Evolutionary conservation across 1,139 yeast species (phyloP).

Genomic region (Yamadazyma conglobata): DNA sequence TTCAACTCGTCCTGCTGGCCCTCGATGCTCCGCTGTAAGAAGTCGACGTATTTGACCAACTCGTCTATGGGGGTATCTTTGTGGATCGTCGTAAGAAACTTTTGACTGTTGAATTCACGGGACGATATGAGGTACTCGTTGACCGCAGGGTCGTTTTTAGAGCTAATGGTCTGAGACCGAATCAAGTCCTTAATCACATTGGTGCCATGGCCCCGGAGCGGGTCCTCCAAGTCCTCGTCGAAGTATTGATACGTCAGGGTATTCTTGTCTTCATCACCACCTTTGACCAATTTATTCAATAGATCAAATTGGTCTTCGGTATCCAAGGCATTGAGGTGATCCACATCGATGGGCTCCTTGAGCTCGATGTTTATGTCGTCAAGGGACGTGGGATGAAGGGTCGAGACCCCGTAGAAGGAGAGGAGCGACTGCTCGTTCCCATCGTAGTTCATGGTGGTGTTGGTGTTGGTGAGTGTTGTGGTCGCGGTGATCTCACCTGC

Average conservation of each 20-base stretch:
- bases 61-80: conserved; percentile 65
- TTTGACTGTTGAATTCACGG: conserved; percentile 66
- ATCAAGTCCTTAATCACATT: conserved; percentile 43
- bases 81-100: conserved; percentile 69
- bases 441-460: conserved; percentile 28
- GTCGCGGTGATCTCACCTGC: no score
- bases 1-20: conserved; percentile 66
- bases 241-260: conserved; percentile 8
- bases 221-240: conserved; percentile 42
- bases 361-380: conserved; percentile 20
- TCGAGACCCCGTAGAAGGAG: conserved; percentile 25
- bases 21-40: conserved; percentile 58
- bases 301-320: conserved; percentile 31
- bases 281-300: conserved; percentile 23
- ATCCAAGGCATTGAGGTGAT: conserved; percentile 20
- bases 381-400: conserved; percentile 21
- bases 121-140: conserved; percentile 65
- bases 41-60: conserved; percentile 52
- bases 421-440: conserved; percentile 18
- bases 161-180: conserved; percentile 32
- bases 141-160: conserved; percentile 40
- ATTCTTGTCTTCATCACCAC: conserved; percentile 6
- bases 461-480: no score
- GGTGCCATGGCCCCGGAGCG: conserved; percentile 49
- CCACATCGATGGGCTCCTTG: conserved; percentile 22